phyloP scores from a whole-genome alignment of 768 basidiomycete genomes.

The Clavaria fumosa region DNA sequence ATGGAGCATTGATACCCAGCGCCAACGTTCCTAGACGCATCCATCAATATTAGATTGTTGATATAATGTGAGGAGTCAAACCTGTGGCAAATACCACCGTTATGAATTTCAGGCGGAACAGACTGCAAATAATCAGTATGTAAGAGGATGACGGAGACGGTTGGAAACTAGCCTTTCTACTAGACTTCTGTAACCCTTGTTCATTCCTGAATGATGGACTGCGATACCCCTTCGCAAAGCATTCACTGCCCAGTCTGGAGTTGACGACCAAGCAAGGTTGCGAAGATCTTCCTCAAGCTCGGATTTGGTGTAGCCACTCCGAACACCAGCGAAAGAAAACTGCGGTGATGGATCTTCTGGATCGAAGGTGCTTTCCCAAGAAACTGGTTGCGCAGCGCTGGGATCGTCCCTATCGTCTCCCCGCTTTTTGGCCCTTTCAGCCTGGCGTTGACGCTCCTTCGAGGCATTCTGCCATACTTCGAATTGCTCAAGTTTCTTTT shows the following conservation, averaged over 20 bases:
- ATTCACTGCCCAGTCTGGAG: conserved; percentile 28
- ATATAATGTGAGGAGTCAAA: conserved; percentile 10
- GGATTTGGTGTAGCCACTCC: conserved; percentile 26
- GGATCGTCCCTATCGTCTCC: conserved; percentile 19
- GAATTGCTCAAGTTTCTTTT: conserved; percentile 33
- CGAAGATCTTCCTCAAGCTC: conserved; percentile 35
- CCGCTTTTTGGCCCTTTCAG: conserved; percentile 25
- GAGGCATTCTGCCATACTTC: conserved; percentile 31
- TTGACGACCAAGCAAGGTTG: conserved; percentile 21
- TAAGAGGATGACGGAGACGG: background rate
- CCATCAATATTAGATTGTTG: background rate
- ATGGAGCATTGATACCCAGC: conserved; percentile 61
- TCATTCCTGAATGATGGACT: conserved; percentile 60
- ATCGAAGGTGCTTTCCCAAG: conserved; percentile 43
- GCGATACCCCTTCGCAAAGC: conserved; percentile 47
- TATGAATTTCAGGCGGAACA: conserved; percentile 48
- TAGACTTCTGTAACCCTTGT: conserved; percentile 38
- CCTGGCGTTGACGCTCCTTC: conserved; percentile 33
- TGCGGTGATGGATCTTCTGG: conserved; percentile 39
- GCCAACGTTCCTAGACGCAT: conserved; percentile 40
- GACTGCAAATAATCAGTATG: conserved; percentile 17
- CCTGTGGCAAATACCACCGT: conserved; percentile 56
- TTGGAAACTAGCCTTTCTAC: conserved; percentile 32
- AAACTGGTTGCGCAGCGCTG: conserved; percentile 9
- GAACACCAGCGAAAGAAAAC: conserved; percentile 42